These are phyloP conservation scores for Gyrodon lividus DNA, from an alignment of 768 basidiomycete genomes.

Conservation along the genomic window DNA sequence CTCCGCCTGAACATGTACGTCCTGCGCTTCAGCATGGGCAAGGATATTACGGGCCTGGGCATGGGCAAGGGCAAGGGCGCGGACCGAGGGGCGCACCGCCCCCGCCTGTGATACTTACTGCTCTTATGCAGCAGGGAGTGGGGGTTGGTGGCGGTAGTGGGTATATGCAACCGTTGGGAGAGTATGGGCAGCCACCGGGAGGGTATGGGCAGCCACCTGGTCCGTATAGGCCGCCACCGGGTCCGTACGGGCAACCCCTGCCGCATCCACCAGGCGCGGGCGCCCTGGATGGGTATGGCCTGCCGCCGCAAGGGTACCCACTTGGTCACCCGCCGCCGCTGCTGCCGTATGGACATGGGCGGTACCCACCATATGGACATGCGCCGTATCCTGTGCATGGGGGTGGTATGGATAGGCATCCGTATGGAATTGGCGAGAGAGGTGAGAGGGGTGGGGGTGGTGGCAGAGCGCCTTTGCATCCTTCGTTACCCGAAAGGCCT, in stretches of 20 bases:
- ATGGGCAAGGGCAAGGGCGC: constrained; percentile 27
- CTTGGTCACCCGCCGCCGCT: too few relatives aligned
- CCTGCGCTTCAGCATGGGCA: constrained; percentile 32
- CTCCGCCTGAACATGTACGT: constrained; percentile 33
- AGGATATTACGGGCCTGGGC: constrained; percentile 25
- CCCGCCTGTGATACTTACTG: constrained; percentile 27
- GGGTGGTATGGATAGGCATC: constrained; percentile 2
- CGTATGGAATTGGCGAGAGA: constrained; percentile 11
- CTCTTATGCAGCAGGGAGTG: constrained; percentile 28
- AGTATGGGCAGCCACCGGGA: constrained; percentile 17
- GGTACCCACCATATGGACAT: constrained; percentile 6
- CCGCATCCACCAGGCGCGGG: too few relatives aligned
- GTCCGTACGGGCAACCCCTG: constrained; percentile 13
- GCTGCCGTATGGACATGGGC: constrained; percentile 13
- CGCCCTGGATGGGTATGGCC: constrained; percentile 16
- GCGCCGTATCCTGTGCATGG: not conserved
- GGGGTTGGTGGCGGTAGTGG: constrained; percentile 7
- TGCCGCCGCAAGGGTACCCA: constrained; percentile 13
- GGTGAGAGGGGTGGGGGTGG: constrained; percentile 12
- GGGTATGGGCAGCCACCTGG: constrained; percentile 11
- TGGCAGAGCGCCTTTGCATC: constrained; percentile 8
- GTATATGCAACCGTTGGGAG: too few relatives aligned
- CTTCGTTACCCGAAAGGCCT: constrained; percentile 22
- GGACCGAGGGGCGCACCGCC: constrained; percentile 30
- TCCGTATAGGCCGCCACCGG: not conserved